Evolutionary conservation across 1,284 basidiomycete genomes (phyloP), one percentile per base, ranked within the genome.

Genomic region (Papiliotrema nemorosa): DNA sequence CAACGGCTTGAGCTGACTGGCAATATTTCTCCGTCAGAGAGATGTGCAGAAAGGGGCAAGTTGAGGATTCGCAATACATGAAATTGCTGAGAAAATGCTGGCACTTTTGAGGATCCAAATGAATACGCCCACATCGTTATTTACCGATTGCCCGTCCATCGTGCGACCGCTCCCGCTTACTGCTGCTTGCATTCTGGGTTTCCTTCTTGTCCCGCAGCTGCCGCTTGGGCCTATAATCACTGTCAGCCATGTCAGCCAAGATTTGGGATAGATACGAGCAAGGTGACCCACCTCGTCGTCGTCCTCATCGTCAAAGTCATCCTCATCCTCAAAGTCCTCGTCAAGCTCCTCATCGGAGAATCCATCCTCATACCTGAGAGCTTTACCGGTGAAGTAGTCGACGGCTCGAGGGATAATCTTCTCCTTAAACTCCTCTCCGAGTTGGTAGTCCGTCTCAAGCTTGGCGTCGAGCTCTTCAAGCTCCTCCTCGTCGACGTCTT

Each of bases 341-440:
- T 84, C 81, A 33, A 81, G 81, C 14, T 79, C 79, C 39, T 84
- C 83, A 16, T 87, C 85, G 0, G 86, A 84, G 5, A 84, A 86
- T 55, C 85, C 70, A 59, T 84, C 81, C 62, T 96, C 93, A 70
- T 87, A 92, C 66, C 90, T 84, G 47, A 97, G 82, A 18, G 92
- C 91, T 78, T 96, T 94, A 67, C 94, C 94, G 18, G 93, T 97
- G 77, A 97, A 97, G 79, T 86, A 92, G 74, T 92, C 93, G 59
- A 97, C 80, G 20, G 93, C 93, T 59, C 88, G 88, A 45, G 94
- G 92, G 60, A 97, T 90, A 72, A 97, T 83, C 87, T 91, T 88
- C 76, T 97, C 94, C 79, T 97, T 97, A 68, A 98, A 79, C 76
- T 98, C 94, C 79, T 97, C 94, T 47, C 93, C 94, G 66, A 97